Base-by-base conservation (phyloP, 2,329 filamentous ascomycete species). In the Neospermospora avenae region DNA sequence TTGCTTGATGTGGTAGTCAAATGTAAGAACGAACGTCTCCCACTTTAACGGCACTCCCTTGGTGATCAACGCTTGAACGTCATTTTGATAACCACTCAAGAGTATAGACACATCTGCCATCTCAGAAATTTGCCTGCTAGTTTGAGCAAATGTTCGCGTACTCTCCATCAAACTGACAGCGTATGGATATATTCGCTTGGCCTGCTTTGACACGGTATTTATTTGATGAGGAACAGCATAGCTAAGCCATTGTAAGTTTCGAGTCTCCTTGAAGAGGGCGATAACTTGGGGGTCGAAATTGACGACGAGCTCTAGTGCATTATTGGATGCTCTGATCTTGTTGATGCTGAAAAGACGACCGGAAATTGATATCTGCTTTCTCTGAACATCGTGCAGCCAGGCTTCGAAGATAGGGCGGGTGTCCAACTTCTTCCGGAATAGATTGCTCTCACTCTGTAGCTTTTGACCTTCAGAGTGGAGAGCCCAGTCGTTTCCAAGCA, bases 251-350 rank as follows among this genome's bases (percentile, higher is more conserved):
- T 91, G 86, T 45, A 99, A 79, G 71, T 99, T 99, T 42, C 96
- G 87, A 25, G 96, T 96, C 78, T 99, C 95, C 73, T 99, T 99
- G 82, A 99, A 99, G 10, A 99, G 80, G 0, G 93, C 93, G 72
- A 99, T 99, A 59, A 98, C 91, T 73, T 99, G 95, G 13, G 90
- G 87, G 72, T 99, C 93, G 69, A 99, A 99, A 76, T 98, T 99
- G 73, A 99, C 93, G 13, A 84, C 84, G 25, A 99, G 81, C 74
- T 98, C 93, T 34, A 98, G 79, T 14, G 87, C 84, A 70, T 96
- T 95, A 61, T 93, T 93, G 14, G 91, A 89, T n/a, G 93, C 90
- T 66, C 95, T 86, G 67, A 96, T 92, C 67, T 90, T 90, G 65
- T 82, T 85, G 69, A 99, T 93, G 61, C 90, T 89, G 75, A 99